Evolutionary conservation across 805 yeast genomes (phyloP).

Genomic region (Maudiozyma bulderi): DNA sequence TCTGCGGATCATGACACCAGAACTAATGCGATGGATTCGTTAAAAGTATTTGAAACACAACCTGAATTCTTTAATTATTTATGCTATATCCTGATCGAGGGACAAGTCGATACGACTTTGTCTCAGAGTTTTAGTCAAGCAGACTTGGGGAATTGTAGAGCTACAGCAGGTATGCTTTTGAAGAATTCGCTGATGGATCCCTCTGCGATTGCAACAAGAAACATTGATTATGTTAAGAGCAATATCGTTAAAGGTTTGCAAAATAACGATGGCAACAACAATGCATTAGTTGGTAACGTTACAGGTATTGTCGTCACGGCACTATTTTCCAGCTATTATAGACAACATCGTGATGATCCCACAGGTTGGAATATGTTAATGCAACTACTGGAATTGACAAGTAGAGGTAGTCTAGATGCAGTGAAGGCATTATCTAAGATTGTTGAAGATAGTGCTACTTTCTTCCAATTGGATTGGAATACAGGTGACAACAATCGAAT

Average conservation of each 20-base stretch:
- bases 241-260: slow-evolving; percentile 34
- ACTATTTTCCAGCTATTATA: slow-evolving; percentile 45
- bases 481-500: slow-evolving; percentile 19
- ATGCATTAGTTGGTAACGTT: slow-evolving; percentile 60
- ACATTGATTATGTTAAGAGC: slow-evolving; percentile 36
- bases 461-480: slow-evolving; percentile 54
- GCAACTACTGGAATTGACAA: slow-evolving; percentile 52
- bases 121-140: slow-evolving; percentile 11
- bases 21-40: slow-evolving; percentile 59
- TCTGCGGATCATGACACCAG: slow-evolving; percentile 49
- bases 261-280: slow-evolving; percentile 6
- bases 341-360: slow-evolving; percentile 29
- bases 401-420: slow-evolving; percentile 30
- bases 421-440: slow-evolving; percentile 75
- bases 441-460: slow-evolving; percentile 74
- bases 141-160: slow-evolving; percentile 37
- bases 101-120: slow-evolving; percentile 36
- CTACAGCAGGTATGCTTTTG: slow-evolving; percentile 79
- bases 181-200: slow-evolving; percentile 57
- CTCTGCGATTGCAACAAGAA: slow-evolving; percentile 20
- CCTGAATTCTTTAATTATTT: slow-evolving; percentile 79
- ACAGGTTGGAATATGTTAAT: slow-evolving; percentile 61
- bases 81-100: slow-evolving; percentile 56
- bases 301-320: slow-evolving; percentile 88
- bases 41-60: slow-evolving; percentile 57